These are phyloP conservation scores for Cystofilobasidium capitatum DNA, from an alignment of 768 basidiomycete genomes.

Conservation along the genomic window DNA sequence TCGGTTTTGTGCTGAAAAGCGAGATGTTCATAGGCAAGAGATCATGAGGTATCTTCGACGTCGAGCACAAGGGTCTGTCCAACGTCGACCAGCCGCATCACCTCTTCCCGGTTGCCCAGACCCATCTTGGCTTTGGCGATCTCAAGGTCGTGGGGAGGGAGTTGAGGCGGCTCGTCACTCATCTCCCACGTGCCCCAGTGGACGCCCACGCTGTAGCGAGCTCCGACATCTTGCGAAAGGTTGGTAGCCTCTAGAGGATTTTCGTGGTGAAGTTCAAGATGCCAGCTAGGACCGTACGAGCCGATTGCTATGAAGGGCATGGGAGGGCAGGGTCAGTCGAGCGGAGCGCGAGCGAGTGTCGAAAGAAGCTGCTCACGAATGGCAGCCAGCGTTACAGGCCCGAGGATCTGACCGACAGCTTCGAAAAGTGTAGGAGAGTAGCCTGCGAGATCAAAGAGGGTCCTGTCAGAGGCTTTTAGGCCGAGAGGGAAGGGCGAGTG, in stretches of 20 bases:
- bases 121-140: constrained; percentile 21
- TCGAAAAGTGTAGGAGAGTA: constrained; percentile 36
- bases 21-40: too few species aligned
- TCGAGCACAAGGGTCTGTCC: constrained; percentile 21
- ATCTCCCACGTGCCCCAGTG: constrained; percentile 38
- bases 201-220: constrained; percentile 34
- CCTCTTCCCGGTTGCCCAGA: constrained; percentile 1
- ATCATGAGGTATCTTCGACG: constrained; percentile 1
- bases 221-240: constrained; percentile 34
- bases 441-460: constrained; percentile 12
- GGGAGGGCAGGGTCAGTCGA: neutral
- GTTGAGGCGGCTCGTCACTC: constrained; percentile 28
- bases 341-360: neutral
- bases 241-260: constrained; percentile 37
- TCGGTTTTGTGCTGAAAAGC: too few species aligned
- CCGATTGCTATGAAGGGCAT: constrained; percentile 33
- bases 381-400: constrained; percentile 35
- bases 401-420: constrained; percentile 35
- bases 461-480: too few species aligned
- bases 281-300: constrained; percentile 37
- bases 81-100: constrained; percentile 25
- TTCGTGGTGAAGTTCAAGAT: constrained; percentile 36
- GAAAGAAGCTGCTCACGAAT: constrained; percentile 24
- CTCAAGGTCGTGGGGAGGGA: constrained; percentile 29
- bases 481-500: neutral